Conservation (phyloP, 2,329 filamentous ascomycete species). For the Metarhizium sp. region DNA sequence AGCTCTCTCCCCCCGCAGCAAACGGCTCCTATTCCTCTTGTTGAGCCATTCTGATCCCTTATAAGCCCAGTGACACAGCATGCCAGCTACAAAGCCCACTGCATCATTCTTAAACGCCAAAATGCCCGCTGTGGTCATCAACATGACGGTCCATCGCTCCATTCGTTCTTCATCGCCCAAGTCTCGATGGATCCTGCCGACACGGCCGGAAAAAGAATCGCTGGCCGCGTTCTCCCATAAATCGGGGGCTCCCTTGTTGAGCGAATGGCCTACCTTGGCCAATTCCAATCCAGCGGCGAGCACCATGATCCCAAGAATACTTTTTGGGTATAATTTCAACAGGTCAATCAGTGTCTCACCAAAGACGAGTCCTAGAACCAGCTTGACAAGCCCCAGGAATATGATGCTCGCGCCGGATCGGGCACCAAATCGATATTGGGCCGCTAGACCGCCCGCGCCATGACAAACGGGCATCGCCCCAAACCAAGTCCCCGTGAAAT, state of each 20-base stretch:
- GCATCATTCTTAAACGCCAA: slow-evolving; percentile 86
- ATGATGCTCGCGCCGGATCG: slow-evolving; percentile 79
- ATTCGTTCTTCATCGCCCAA: slow-evolving; percentile 59
- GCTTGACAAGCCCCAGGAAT: slow-evolving; percentile 65
- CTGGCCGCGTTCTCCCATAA: slow-evolving; percentile 45
- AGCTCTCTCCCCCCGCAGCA: slow-evolving; percentile 14
- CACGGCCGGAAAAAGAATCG: slow-evolving; percentile 22
- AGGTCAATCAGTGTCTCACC: slow-evolving; percentile 65
- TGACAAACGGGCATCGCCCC: slow-evolving; percentile 95
- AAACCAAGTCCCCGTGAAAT: slow-evolving; percentile 80
- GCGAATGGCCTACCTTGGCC: slow-evolving; percentile 71
- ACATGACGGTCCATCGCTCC: slow-evolving; percentile 81
- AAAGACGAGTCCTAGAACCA: slow-evolving; percentile 66
- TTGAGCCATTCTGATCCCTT: slow-evolving; percentile 32
- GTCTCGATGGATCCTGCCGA: slow-evolving; percentile 36
- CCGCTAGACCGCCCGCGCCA: slow-evolving; percentile 82
- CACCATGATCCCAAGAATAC: slow-evolving; percentile 78
- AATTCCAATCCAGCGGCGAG: slow-evolving; percentile 83
- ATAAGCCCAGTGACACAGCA: slow-evolving; percentile 69
- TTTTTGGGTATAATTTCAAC: slow-evolving; percentile 63
- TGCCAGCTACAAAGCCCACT: slow-evolving; percentile 73
- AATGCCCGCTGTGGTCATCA: slow-evolving; percentile 73
- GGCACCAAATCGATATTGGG: slow-evolving; percentile 84
- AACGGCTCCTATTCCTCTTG: slow-evolving; percentile 21
- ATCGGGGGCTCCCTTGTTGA: slow-evolving; percentile 63